Base-by-base conservation (phyloP, 2,329 filamentous ascomycete genomes). In the Cercospora zeina region DNA sequence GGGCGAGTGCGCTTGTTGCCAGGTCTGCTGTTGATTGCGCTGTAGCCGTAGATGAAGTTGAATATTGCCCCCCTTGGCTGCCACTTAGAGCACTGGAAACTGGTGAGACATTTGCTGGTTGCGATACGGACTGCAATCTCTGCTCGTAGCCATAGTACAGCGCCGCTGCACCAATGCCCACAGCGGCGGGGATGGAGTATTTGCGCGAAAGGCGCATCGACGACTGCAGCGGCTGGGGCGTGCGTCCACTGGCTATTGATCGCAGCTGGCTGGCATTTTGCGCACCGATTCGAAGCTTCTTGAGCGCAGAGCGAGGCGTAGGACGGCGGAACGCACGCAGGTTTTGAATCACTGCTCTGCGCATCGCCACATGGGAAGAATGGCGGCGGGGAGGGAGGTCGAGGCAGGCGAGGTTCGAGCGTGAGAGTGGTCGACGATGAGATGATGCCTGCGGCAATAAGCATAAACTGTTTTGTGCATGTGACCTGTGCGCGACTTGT, bases 141-240 rank as follows among this genome's bases (percentile, higher is more conserved):
- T 57, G 64, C 54, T 71, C 84, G 78, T 89, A 90, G 59, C 84
- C 83, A 78, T 91, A 91, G 83, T 88, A 93, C 67, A 89, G 88
- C 62, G 89, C 81, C 70, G 85, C 90, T 68, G 88, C 89, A 57
- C 82, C 81, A 58, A 90, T 81, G 72, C 86, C 85, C 65, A 89
- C 88, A 62, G 89, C 82, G 62, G 91, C 76, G 63, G 87, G 88
- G 69, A 86, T 80, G 4, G 85, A 85, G 68, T 89, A 81, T 69
- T 87, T 83, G 66, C 89, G 87, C 72, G 69, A 68, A 54, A 88
- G 78, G 77, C 89, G 88, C 89, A 93, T 93, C 69, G 89, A 89
- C 68, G 87, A 87, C 68, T 80, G 83, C 61, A 89, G 79, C 69
- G 73, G 75, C 66, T 79, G 73, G 59, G 76, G 68, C 66, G 72